Evolutionary conservation across 2,329 filamentous ascomycete species (phyloP).

Genomic region (Verticillium longisporum): DNA sequence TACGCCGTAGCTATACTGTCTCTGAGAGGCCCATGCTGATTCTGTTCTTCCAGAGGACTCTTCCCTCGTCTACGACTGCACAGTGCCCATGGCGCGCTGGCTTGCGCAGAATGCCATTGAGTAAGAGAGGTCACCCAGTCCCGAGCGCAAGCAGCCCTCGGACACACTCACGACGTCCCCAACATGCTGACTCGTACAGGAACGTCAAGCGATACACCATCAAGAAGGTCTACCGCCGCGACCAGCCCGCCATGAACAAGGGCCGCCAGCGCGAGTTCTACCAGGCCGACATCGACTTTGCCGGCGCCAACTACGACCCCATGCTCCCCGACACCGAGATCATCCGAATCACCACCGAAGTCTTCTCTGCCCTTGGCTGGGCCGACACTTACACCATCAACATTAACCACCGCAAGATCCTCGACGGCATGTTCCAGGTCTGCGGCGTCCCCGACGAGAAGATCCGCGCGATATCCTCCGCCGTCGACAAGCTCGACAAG

Average conservation of each 20-base stretch:
- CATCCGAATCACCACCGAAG: slow-evolving; percentile 74
- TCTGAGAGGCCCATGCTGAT: background rate
- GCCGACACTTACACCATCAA: slow-evolving; percentile 76
- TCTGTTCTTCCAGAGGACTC: slow-evolving; percentile 16
- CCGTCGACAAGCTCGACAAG: slow-evolving; percentile 96
- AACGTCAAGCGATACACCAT: slow-evolving; percentile 91
- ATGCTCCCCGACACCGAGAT: slow-evolving; percentile 94
- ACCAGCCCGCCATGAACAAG: slow-evolving; percentile 80
- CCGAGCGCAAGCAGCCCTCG: background rate
- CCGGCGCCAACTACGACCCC: slow-evolving; percentile 70
- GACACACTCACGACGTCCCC: background rate
- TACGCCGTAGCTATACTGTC: background rate
- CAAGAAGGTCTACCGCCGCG: slow-evolving; percentile 68
- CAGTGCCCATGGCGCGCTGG: slow-evolving; percentile 86
- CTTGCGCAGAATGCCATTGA: slow-evolving; percentile 85
- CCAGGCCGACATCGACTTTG: slow-evolving; percentile 96
- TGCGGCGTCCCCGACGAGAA: slow-evolving; percentile 84
- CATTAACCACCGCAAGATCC: slow-evolving; percentile 88
- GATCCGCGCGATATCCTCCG: slow-evolving; percentile 82
- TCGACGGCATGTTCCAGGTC: slow-evolving; percentile 87
- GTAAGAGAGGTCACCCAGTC: slow-evolving; percentile 20
- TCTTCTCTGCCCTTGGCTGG: slow-evolving; percentile 76
- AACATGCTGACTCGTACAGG: background rate
- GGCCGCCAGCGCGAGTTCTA: slow-evolving; percentile 95
- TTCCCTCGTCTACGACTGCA: slow-evolving; percentile 73